A percentile compares a stretch with the other conserved stretches of the same genome.
Conservation (phyloP, 148 eudicot genomes). For the Vaccinium darrowii region DNA sequence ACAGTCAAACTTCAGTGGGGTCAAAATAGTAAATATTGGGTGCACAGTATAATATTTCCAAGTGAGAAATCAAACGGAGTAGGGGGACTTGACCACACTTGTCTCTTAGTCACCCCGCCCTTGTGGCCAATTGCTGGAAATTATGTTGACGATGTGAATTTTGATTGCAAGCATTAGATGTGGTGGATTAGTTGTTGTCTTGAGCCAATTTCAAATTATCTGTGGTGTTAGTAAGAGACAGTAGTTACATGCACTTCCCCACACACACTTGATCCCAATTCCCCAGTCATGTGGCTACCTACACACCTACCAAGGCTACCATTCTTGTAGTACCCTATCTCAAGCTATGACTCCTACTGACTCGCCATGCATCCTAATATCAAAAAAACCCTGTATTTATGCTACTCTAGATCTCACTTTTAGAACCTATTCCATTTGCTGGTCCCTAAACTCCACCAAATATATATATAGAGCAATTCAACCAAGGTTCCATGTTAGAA, state of each 20-base stretch:
- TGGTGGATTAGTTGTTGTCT: neutral
- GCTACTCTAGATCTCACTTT: neutral
- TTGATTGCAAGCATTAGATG: neutral
- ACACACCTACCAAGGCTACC: too few relatives aligned
- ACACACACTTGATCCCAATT: neutral
- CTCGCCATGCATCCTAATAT: neutral
- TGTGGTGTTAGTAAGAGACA: neutral
- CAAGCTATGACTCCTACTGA: neutral
- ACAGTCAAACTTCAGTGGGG: neutral
- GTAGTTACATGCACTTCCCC: neutral
- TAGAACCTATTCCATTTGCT: neutral
- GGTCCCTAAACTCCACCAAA: neutral
- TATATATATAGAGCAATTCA: neutral
- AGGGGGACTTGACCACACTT: neutral
- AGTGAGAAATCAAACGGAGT: neutral
- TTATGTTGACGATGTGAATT: neutral
- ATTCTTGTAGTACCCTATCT: neutral
- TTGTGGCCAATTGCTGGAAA: too few relatives aligned
- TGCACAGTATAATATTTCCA: neutral
- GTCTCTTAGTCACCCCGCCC: neutral
- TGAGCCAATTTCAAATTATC: neutral
- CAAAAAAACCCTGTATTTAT: neutral
- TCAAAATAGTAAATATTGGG: neutral
- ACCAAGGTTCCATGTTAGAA: neutral
- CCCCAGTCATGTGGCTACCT: neutral